phyloP scores from a whole-genome alignment of 257 asterid genomes.

The Solanum dulcamara region DNA sequence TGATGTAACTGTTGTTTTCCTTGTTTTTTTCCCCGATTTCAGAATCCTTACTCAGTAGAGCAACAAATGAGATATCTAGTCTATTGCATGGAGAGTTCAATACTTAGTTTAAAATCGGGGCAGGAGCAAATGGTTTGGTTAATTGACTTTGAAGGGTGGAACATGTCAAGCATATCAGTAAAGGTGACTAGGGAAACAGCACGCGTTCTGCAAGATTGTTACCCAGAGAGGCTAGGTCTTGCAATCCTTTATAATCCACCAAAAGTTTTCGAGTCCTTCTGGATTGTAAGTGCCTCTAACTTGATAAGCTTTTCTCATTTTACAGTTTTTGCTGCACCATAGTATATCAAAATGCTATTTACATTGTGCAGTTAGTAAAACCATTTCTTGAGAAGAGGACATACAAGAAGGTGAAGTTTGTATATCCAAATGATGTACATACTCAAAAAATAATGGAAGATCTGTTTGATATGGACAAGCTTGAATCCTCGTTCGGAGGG shows the following conservation, averaged over 20 bases:
- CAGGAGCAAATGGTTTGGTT: slow-evolving; percentile 72
- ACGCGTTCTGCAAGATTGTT: slow-evolving; percentile 42
- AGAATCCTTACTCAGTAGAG: slow-evolving; percentile 39
- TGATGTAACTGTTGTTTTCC: background rate
- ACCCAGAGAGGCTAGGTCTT: slow-evolving; percentile 62
- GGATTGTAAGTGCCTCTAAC: slow-evolving; percentile 30
- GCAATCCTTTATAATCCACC: slow-evolving; percentile 65
- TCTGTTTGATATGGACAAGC: slow-evolving; percentile 33
- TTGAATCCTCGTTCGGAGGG: slow-evolving; percentile 48
- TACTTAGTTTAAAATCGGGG: slow-evolving; percentile 24
- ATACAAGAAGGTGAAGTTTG: slow-evolving; percentile 49
- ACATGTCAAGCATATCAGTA: slow-evolving; percentile 36
- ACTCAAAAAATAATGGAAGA: slow-evolving; percentile 40
- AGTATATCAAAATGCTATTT: background rate
- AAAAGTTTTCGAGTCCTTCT: slow-evolving; percentile 58
- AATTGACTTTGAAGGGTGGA: slow-evolving; percentile 49
- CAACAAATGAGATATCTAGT: slow-evolving; percentile 49
- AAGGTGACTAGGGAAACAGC: slow-evolving; percentile 50
- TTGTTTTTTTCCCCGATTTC: background rate
- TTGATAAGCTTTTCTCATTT: background rate
- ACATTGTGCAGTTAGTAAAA: slow-evolving; percentile 43
- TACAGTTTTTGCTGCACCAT: background rate
- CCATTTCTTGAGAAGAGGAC: slow-evolving; percentile 59
- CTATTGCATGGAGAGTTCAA: slow-evolving; percentile 56
- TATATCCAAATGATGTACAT: slow-evolving; percentile 35